Evolutionary conservation across 208 protist species (phyloP), one percentile per base, ranked within the genome.

Genomic region (Trypanosoma cruzi): DNA sequence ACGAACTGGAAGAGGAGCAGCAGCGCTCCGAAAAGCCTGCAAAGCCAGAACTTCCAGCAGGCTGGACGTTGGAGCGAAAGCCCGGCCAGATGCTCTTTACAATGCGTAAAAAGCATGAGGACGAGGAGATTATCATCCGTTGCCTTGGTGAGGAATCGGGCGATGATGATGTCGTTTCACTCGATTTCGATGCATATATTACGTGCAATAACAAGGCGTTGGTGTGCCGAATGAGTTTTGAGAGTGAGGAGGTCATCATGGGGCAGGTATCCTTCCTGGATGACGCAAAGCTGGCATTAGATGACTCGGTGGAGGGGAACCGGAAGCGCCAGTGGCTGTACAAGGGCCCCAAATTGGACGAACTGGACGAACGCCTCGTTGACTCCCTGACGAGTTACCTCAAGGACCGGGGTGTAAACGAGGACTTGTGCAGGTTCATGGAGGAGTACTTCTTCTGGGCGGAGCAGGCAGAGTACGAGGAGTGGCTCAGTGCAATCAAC

Each of bases 401-500:
- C 4, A 86, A 95, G 65, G 85, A 85, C 67, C 85, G 88, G 36
- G 88, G 89, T 50, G 81, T 97, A 7, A 81, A 92, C 54, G 88
- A 97, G 56, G 82, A 86, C 49, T 63, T 97, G 20, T 90, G 81
- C 14, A 78, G 89, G 72, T 97, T 95, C 49, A 73, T 95, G 34
- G 77, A 84, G 7, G 59, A 84, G 24, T 95, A 95, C 79, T 82
- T 71, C 75, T 92, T 85, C 73, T 97, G 88, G 89, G 76, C 84
- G 28, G 92, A 97, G 83, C 92, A 97, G 85, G 82, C 91, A 79
- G 92, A 97, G 73, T 97, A 97, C 73, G 92, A 95, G 73, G 68
- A 68, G 40, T 97, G 92, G 92, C 85, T 97, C 34, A 68, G 71
- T 48, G 73, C 57, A 36, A 84, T 96, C 67, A 85, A 88, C 75